Percentiles rank a stretch among this genome's conserved stretches.
phyloP scores from a whole-genome alignment of 805 yeast genomes.

The Suhomyces sp. region DNA sequence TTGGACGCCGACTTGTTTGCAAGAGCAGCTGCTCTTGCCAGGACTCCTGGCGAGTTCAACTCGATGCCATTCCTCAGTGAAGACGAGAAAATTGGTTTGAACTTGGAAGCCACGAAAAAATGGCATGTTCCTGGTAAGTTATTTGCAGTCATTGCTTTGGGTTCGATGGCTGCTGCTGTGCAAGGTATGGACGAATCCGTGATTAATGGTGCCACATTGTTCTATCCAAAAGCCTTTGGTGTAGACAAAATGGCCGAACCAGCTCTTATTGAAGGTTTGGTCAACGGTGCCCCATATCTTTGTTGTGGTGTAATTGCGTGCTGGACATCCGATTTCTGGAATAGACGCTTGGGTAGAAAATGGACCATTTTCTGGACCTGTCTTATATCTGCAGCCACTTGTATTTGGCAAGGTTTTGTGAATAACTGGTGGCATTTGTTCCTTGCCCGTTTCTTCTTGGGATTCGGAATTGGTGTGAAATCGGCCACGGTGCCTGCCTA shows the following conservation, averaged over 20 bases:
- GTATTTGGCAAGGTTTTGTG: constrained; percentile 67
- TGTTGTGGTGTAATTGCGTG: constrained; percentile 56
- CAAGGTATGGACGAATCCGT: constrained; percentile 79
- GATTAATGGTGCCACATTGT: constrained; percentile 62
- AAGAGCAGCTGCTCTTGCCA: constrained; percentile 57
- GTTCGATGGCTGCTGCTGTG: constrained; percentile 67
- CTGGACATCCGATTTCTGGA: constrained; percentile 56
- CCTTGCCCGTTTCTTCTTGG: constrained; percentile 54
- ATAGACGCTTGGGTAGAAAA: constrained; percentile 54
- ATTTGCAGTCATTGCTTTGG: constrained; percentile 52
- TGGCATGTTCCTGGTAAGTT: constrained; percentile 48
- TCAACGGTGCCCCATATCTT: constrained; percentile 65
- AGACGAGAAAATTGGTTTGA: constrained; percentile 46
- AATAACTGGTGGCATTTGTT: constrained; percentile 60
- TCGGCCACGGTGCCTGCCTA: constrained; percentile 68
- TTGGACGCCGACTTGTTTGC: constrained; percentile 60
- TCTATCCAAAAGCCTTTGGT: constrained; percentile 55
- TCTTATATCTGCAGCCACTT: constrained; percentile 54
- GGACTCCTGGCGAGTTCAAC: constrained; percentile 54
- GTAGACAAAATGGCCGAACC: constrained; percentile 41
- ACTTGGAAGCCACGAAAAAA: constrained; percentile 43
- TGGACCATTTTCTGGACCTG: constrained; percentile 61
- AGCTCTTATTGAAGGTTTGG: constrained; percentile 57
- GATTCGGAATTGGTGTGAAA: constrained; percentile 65
- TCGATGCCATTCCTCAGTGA: constrained; percentile 49